Conservation (phyloP, 164 flowering plant species). For the Houttuynia cordata region DNA sequence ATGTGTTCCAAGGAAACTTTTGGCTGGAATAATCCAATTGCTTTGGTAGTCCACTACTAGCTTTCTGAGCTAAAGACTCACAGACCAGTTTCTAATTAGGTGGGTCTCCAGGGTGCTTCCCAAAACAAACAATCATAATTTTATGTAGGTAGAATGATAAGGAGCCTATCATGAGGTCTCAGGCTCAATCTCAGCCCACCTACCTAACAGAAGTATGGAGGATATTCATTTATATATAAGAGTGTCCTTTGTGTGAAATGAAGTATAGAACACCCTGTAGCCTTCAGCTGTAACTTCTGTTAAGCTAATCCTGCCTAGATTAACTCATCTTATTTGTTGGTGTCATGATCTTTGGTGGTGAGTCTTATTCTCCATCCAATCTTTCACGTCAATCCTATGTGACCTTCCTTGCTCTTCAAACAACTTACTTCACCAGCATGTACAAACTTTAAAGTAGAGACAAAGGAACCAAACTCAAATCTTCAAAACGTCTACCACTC, state of each 20-base stretch:
- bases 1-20: not conserved
- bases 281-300: not conserved
- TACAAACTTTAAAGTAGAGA: constrained; percentile 33
- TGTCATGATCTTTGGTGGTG: constrained; percentile 3
- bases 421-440: constrained; percentile 26
- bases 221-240: constrained; percentile 5
- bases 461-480: constrained; percentile 35
- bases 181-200: not conserved
- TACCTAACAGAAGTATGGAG: constrained; percentile 3
- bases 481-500: constrained; percentile 11
- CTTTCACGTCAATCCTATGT: not conserved
- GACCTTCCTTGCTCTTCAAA: constrained; percentile 26
- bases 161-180: too few species aligned
- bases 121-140: too few species aligned
- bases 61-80: not conserved
- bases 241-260: constrained; percentile 13
- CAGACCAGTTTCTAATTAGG: not conserved
- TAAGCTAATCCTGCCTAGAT: not conserved
- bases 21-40: too few species aligned
- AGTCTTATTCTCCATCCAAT: constrained; percentile 2
- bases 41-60: not conserved
- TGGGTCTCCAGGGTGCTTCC: not conserved
- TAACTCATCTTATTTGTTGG: not conserved
- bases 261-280: not conserved
- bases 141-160: too few species aligned